Evolutionary conservation across 2,329 filamentous ascomycete species (phyloP), one percentile per base, ranked within the genome.

Genomic region (Anthostomella pinea): DNA sequence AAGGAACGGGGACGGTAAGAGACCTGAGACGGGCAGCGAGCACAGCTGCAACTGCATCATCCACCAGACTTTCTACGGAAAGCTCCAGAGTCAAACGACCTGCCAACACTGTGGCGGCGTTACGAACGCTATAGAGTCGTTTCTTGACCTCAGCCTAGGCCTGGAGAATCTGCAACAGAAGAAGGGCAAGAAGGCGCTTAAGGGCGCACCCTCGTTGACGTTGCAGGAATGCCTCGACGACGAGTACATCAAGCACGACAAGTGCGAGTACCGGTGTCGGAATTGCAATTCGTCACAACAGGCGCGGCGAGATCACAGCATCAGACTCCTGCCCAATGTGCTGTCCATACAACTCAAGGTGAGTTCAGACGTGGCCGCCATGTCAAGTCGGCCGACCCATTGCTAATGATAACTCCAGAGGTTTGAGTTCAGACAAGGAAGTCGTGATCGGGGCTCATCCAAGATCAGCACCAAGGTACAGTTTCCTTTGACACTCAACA

Each of bases 291-390:
- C 76, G 24, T 81, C 77, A 18, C 85, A 90, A 57, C 84, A 88
- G 54, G 89, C 89, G 2, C 83, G 81, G 35, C 87, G 95, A 59
- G 85, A 93, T 53, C 77, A 94, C 35, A 86, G 81, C 48, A 86
- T 97, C 46, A 88, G 88, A 59, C 79, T 83, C 43, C 65, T 97
- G 21, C 91, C 91, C 0, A 91, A 93, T 24, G 89, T 95, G 6
- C 67, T 97, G 16, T 89, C 88, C 19, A 87, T 97, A 57, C 91
- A 97, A 56, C 74, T 97, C 24, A 97, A 97, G 77, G 87, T 89
- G 62, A 41, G 66, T 53, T 26, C 11, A 10, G 17, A 30, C 16
- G 13, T 33, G 16, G n/a, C 5, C 15, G 26, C 31, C 25, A 24
- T 17, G 22, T 13, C 3, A n/a, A 16, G 3, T 20, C 17, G 6